A percentile compares a stretch with the other conserved stretches of the same genome.
phyloP scores from a whole-genome alignment of 805 yeast genomes.

The Clavispora santaluciae region DNA sequence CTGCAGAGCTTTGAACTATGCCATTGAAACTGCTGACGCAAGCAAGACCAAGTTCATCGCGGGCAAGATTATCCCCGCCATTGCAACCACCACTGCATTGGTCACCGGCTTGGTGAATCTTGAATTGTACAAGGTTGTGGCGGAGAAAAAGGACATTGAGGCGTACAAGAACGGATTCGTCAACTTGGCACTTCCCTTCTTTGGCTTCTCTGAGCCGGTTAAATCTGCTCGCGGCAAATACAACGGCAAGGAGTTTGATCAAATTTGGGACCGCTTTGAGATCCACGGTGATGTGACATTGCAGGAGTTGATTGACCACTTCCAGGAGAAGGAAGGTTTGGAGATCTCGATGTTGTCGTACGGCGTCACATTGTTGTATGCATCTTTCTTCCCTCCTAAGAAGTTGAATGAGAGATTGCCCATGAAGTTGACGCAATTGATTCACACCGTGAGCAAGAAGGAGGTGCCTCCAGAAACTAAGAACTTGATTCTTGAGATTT shows the following conservation, averaged over 20 bases:
- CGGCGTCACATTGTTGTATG: slow-evolving; percentile 85
- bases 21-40: slow-evolving; percentile 82
- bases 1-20: slow-evolving; percentile 88
- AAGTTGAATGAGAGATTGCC: slow-evolving; percentile 74
- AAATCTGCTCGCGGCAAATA: slow-evolving; percentile 79
- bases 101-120: slow-evolving; percentile 93
- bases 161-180: slow-evolving; percentile 89
- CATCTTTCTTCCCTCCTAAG: slow-evolving; percentile 90
- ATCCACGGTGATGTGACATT: slow-evolving; percentile 73
- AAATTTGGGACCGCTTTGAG: slow-evolving; percentile 94
- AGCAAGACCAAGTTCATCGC: slow-evolving; percentile 95
- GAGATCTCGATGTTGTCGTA: slow-evolving; percentile 88
- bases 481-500: slow-evolving; percentile 80
- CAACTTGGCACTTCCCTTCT: slow-evolving; percentile 89
- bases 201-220: slow-evolving; percentile 95
- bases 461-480: slow-evolving; percentile 69
- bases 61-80: slow-evolving; percentile 97
- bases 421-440: slow-evolving; percentile 66
- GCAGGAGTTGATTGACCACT: slow-evolving; percentile 66
- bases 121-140: slow-evolving; percentile 87
- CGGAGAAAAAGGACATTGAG: slow-evolving; percentile 68
- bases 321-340: slow-evolving; percentile 77
- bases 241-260: slow-evolving; percentile 73
- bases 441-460: slow-evolving; percentile 81
- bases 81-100: slow-evolving; percentile 97